Percentiles rank a stretch among this genome's conserved stretches.
phyloP scores from a whole-genome alignment of 1,284 basidiomycete genomes.

The Anthracocystis walkeri region DNA sequence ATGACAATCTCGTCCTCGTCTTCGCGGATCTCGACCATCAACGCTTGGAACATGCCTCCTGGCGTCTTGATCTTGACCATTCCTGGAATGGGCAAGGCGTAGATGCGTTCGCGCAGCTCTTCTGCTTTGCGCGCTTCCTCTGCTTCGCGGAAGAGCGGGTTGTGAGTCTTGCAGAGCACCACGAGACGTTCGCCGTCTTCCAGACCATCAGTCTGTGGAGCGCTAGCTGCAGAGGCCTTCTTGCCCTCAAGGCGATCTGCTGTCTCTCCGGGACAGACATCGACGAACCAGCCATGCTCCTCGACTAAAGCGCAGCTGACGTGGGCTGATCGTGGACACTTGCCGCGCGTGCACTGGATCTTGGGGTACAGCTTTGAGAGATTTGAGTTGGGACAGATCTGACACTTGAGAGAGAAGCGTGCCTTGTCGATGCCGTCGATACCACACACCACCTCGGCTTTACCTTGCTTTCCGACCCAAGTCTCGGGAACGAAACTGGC shows the following conservation, averaged over 20 bases:
- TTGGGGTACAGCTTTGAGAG: constrained; percentile 85
- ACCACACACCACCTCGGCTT: constrained; percentile 55
- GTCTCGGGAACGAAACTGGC: constrained; percentile 66
- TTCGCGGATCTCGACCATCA: constrained; percentile 43
- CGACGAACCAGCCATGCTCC: constrained; percentile 64
- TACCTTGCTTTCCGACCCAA: constrained; percentile 57
- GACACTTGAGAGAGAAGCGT: constrained; percentile 77
- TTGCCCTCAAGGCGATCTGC: constrained; percentile 63
- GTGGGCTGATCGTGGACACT: constrained; percentile 92
- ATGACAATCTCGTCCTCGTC: constrained; percentile 49
- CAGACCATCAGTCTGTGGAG: constrained; percentile 7
- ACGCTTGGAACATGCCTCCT: constrained; percentile 53
- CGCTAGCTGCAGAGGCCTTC: constrained; percentile 13
- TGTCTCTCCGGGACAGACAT: constrained; percentile 46
- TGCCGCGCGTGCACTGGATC: constrained; percentile 92
- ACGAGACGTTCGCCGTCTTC: constrained; percentile 61
- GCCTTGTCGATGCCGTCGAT: constrained; percentile 59
- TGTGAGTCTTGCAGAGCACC: constrained; percentile 66
- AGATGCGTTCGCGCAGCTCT: constrained; percentile 42
- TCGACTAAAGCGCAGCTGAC: constrained; percentile 80
- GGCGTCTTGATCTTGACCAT: constrained; percentile 52
- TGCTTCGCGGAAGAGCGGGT: constrained; percentile 56
- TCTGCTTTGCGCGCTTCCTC: constrained; percentile 52
- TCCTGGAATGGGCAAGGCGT: constrained; percentile 32
- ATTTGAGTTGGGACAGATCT: constrained; percentile 78